Conservation (phyloP, 768 basidiomycete genomes). For the Russula compacta region DNA sequence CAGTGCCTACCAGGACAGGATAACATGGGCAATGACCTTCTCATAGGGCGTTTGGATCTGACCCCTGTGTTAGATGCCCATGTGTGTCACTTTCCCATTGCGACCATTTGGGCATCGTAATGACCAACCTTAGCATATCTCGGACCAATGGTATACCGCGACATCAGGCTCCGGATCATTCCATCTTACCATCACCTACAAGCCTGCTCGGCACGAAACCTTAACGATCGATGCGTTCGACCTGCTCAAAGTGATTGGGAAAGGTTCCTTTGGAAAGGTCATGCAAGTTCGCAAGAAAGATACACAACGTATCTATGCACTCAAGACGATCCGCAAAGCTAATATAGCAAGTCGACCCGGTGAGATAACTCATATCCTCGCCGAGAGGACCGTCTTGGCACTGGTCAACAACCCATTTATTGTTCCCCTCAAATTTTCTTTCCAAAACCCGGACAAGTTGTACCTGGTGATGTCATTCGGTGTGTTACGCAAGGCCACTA, state of each 20-base stretch:
- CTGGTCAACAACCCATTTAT: conserved; percentile 99
- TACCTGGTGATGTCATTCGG: conserved; percentile 97
- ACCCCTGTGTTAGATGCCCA: conserved; percentile 75
- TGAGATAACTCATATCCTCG: conserved; percentile 96
- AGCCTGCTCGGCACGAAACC: conserved; percentile 71
- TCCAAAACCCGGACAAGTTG: conserved; percentile 95
- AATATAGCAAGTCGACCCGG: conserved; percentile 94
- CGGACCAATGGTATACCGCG: conserved; percentile 86
- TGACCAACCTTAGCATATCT: conserved; percentile 47
- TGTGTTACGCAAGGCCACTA: conserved; percentile 27
- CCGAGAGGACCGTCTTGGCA: conserved; percentile 93
- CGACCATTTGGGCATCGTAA: conserved; percentile 1
- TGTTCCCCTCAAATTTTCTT: conserved; percentile 97
- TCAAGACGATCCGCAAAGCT: conserved; percentile 97
- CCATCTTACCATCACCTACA: conserved; percentile 93
- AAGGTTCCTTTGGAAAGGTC: conserved; percentile 96
- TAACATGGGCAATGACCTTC: conserved; percentile 96
- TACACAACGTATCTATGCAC: conserved; percentile 92
- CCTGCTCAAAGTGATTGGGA: conserved; percentile 94
- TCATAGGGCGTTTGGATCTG: conserved; percentile 88
- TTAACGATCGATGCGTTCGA: conserved; percentile 97
- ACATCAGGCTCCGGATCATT: conserved; percentile 83
- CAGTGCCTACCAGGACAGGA: conserved; percentile 63
- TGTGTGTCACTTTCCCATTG: conserved; percentile 33
- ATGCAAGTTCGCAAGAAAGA: conserved; percentile 99